Percentiles rank a stretch among this genome's conserved stretches.
Evolutionary conservation across 2,329 filamentous ascomycete genomes (phyloP).

Genomic region (Hypoxylon sp.): DNA sequence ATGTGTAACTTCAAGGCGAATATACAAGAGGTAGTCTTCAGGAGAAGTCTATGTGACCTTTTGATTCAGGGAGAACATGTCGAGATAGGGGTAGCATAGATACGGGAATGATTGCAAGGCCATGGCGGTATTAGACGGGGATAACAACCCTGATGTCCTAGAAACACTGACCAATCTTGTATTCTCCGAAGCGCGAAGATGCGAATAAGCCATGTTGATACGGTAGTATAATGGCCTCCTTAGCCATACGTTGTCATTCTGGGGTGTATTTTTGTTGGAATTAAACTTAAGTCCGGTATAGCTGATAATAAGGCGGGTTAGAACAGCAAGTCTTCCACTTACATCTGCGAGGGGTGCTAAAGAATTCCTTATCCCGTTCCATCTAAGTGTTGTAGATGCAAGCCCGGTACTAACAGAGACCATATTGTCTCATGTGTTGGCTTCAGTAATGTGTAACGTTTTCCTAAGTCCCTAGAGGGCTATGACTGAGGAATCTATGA

Average conservation of each 20-base stretch:
- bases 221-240: neutral
- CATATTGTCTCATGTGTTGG: neutral
- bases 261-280: neutral
- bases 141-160: neutral
- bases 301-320: slow-evolving; percentile 12
- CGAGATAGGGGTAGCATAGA: neutral
- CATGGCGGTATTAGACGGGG: neutral
- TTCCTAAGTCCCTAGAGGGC: neutral
- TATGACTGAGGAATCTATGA: neutral
- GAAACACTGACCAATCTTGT: neutral
- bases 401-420: neutral
- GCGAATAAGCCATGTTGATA: neutral
- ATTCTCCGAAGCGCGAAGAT: neutral
- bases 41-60: neutral
- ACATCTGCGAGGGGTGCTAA: neutral
- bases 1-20: neutral
- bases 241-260: neutral
- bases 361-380: slow-evolving; percentile 8
- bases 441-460: neutral
- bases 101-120: neutral
- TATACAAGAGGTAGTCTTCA: neutral
- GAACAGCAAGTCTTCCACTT: neutral
- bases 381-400: slow-evolving; percentile 1
- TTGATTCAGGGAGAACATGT: neutral
- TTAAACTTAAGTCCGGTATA: slow-evolving; percentile 17